A percentile compares a stretch with the other conserved stretches of the same genome.
Conservation (phyloP, 768 basidiomycete genomes). For the Roridomyces roridus region DNA sequence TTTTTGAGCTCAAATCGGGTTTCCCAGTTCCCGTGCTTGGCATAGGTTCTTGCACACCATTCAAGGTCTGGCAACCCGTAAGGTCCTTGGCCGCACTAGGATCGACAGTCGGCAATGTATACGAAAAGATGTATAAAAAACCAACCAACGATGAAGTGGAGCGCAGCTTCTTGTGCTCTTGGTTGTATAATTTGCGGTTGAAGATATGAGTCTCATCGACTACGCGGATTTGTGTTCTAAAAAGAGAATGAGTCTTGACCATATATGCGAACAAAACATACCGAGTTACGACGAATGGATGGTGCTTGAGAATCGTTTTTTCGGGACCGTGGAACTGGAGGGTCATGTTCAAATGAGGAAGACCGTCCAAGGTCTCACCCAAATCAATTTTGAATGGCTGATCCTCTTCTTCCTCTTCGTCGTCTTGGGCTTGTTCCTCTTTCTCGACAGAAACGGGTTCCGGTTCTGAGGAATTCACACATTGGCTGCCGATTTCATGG, state of each 20-base stretch:
- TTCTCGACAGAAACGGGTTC: not conserved
- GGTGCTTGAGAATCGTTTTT: constrained; percentile 28
- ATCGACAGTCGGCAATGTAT: not conserved
- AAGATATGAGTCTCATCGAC: constrained; percentile 37
- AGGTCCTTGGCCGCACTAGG: constrained; percentile 27
- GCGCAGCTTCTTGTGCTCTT: constrained; percentile 30
- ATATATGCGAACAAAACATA: constrained; percentile 14
- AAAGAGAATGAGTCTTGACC: not conserved
- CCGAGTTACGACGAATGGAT: constrained; percentile 45
- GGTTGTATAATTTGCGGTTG: constrained; percentile 35
- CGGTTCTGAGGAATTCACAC: not conserved
- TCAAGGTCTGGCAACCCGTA: constrained; percentile 17
- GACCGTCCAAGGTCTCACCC: not conserved
- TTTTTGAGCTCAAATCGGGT: constrained; percentile 33
- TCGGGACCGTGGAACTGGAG: no score
- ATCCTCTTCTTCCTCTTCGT: constrained; percentile 1
- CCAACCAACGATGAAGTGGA: constrained; percentile 30
- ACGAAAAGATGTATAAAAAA: not conserved
- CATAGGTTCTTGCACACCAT: constrained; percentile 32
- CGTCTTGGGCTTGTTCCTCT: not conserved
- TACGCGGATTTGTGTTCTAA: constrained; percentile 41
- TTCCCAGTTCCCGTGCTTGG: constrained; percentile 36
- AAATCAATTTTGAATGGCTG: not conserved
- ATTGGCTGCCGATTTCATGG: constrained; percentile 9
- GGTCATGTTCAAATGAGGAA: no score